Conservation (phyloP, 2,329 filamentous ascomycete genomes). For the Ophidiomyces ophidiicola region DNA sequence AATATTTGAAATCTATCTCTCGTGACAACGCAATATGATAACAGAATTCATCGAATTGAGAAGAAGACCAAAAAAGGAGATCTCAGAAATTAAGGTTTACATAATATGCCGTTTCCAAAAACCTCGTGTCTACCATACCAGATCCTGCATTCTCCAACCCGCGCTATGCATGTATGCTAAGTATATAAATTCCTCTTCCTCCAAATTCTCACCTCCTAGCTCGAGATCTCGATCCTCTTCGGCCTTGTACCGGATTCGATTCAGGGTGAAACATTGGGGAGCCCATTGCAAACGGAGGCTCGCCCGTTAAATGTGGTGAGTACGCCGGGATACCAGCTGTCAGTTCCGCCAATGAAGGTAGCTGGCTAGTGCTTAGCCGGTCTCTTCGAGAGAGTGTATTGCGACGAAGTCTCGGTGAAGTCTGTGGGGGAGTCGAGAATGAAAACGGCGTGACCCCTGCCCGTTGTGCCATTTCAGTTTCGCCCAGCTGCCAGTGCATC, state of each 20-base stretch:
- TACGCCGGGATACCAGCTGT: constrained; percentile 38
- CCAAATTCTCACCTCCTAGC: constrained; percentile 6
- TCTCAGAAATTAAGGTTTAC: constrained; percentile 8
- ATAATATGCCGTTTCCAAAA: constrained; percentile 7
- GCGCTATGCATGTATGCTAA: constrained; percentile 10
- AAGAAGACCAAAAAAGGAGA: constrained; percentile 2
- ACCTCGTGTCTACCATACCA: constrained; percentile 2
- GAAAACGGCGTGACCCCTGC: constrained; percentile 68
- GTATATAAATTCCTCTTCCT: background rate
- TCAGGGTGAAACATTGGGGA: constrained; percentile 9
- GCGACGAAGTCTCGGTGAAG: constrained; percentile 27
- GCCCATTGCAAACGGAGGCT: background rate
- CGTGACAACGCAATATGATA: constrained; percentile 1
- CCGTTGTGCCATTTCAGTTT: constrained; percentile 70
- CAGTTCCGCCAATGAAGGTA: constrained; percentile 37
- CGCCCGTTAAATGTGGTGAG: constrained; percentile 23
- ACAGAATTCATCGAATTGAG: background rate
- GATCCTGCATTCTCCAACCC: constrained; percentile 6
- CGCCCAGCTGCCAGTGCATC: constrained; percentile 96
- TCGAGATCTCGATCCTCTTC: constrained; percentile 10
- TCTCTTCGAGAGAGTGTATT: constrained; percentile 31
- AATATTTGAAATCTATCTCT: background rate
- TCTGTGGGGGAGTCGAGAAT: constrained; percentile 46
- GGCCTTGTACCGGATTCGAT: background rate
- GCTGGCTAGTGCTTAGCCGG: constrained; percentile 25